Conservation (phyloP, 768 basidiomycete species). For the Boletales sp. region DNA sequence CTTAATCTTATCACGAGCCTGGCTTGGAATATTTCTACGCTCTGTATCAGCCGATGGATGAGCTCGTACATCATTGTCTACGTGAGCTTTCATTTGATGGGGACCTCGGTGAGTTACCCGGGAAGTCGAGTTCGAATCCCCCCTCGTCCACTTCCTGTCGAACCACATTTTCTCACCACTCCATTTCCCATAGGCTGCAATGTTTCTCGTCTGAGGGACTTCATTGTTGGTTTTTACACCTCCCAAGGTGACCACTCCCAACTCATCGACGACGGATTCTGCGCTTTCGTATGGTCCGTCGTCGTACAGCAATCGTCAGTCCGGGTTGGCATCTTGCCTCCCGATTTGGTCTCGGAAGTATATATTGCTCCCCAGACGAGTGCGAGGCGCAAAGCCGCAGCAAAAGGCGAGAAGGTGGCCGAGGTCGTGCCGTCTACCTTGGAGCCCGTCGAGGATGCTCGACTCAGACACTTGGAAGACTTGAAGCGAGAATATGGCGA, state of each 20-base stretch:
- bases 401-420: slow-evolving; percentile 46
- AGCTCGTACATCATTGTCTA: slow-evolving; percentile 79
- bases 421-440: slow-evolving; percentile 46
- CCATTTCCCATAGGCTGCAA: slow-evolving; percentile 56
- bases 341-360: slow-evolving; percentile 59
- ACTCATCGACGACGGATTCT: slow-evolving; percentile 69
- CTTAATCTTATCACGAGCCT: slow-evolving; percentile 2
- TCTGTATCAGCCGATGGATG: slow-evolving; percentile 55
- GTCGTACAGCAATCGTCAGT: slow-evolving; percentile 74
- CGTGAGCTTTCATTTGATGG: slow-evolving; percentile 89
- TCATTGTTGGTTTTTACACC: slow-evolving; percentile 64
- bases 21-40: no score
- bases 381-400: slow-evolving; percentile 61
- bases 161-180: slow-evolving; percentile 17
- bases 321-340: slow-evolving; percentile 67
- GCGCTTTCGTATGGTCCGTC: slow-evolving; percentile 78
- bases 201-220: slow-evolving; percentile 66
- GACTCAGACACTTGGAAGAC: slow-evolving; percentile 50
- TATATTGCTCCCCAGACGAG: slow-evolving; percentile 76
- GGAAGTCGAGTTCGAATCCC: slow-evolving; percentile 45
- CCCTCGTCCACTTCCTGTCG: slow-evolving; percentile 10
- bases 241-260: slow-evolving; percentile 41
- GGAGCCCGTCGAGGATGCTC: slow-evolving; percentile 53
- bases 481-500: slow-evolving; percentile 58
- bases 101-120: slow-evolving; percentile 67